Percentiles rank a stretch among this genome's conserved stretches.
Conservation (phyloP, 306 rosid genomes). For the Pyrus communis region DNA sequence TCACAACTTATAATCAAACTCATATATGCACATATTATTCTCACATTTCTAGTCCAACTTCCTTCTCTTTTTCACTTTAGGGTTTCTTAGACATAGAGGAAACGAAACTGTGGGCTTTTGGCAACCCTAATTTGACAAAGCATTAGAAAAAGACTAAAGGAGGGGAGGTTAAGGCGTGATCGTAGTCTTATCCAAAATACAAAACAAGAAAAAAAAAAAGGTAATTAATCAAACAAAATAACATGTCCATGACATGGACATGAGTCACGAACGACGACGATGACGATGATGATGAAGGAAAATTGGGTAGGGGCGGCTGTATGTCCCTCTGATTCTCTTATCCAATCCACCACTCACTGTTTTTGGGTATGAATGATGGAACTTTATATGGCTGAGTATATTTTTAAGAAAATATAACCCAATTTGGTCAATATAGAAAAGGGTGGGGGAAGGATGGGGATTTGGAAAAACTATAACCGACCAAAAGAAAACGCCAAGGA, state of each 20-base stretch:
- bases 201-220: not conserved
- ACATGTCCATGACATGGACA: conserved; percentile 23
- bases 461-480: not conserved
- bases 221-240: conserved; percentile 9
- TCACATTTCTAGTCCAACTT: not conserved
- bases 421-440: conserved; percentile 10
- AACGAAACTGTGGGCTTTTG: conserved; percentile 2
- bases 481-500: conserved; percentile 2
- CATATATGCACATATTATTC: too few species aligned
- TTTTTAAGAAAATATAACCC: not conserved
- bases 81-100: not conserved
- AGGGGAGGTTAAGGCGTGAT: not conserved
- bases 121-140: conserved; percentile 27
- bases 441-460: not conserved
- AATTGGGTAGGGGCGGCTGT: conserved; percentile 28
- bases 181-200: not conserved
- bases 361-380: conserved; percentile 3
- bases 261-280: conserved; percentile 27
- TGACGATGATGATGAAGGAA: conserved; percentile 13
- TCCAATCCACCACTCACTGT: not conserved
- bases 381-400: not conserved
- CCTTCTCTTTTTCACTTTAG: not conserved
- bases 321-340: conserved; percentile 2
- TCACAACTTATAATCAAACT: not conserved
- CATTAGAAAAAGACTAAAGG: not conserved